These are phyloP conservation scores for Isabelozyma gotoi DNA, from an alignment of 805 yeast species.

Conservation along the genomic window DNA sequence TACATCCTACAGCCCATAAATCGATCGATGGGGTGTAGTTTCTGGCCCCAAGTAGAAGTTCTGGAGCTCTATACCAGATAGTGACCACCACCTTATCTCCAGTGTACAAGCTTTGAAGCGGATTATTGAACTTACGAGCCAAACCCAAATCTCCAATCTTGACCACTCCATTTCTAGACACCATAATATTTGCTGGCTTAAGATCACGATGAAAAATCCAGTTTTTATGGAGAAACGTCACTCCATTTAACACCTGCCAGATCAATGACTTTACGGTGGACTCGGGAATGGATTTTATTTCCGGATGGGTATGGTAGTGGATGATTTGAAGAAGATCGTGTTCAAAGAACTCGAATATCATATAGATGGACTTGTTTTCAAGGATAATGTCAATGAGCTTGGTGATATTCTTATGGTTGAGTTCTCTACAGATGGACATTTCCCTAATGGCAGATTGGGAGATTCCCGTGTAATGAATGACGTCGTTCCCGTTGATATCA, in stretches of 20 bases:
- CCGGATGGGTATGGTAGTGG: conserved; percentile 92
- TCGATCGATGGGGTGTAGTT: conserved; percentile 93
- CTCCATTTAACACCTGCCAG: conserved; percentile 93
- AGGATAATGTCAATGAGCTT: conserved; percentile 77
- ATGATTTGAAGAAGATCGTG: conserved; percentile 93
- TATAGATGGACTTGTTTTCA: conserved; percentile 86
- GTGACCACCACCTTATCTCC: conserved; percentile 97
- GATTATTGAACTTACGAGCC: conserved; percentile 84
- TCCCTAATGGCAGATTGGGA: conserved; percentile 96
- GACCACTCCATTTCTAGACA: conserved; percentile 81
- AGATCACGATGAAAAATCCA: conserved; percentile 96
- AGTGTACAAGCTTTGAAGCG: conserved; percentile 79
- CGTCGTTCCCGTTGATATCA: conserved; percentile 74
- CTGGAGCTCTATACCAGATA: conserved; percentile 96
- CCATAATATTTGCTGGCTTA: conserved; percentile 98
- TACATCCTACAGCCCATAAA: conserved; percentile 95
- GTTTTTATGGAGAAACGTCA: conserved; percentile 86
- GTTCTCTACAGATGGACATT: conserved; percentile 90
- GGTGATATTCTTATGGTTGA: conserved; percentile 77
- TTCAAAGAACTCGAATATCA: conserved; percentile 96
- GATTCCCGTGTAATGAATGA: conserved; percentile 87
- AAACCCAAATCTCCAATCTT: conserved; percentile 95
- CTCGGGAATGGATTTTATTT: conserved; percentile 73
- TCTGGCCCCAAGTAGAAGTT: conserved; percentile 81
- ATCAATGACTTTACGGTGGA: conserved; percentile 77